Evolutionary conservation across 768 basidiomycete genomes (phyloP).

Genomic region (Mrakia blollopis): DNA sequence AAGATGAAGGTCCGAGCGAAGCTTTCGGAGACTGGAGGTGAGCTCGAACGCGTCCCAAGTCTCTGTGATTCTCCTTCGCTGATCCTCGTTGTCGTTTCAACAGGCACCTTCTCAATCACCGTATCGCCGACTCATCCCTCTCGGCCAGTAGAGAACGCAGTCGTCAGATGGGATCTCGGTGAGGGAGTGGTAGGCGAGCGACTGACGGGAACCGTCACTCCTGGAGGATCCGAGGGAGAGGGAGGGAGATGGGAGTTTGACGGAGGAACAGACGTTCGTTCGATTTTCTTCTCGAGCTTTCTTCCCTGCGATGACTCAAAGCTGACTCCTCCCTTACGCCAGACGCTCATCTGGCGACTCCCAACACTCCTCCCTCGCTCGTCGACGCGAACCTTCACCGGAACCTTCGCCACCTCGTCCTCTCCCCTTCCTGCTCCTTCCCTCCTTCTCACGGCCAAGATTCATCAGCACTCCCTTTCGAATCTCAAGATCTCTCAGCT

Average conservation of each 20-base stretch:
- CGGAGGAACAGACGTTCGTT: slow-evolving; percentile 55
- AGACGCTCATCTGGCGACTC: slow-evolving; percentile 28
- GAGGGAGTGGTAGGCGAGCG: slow-evolving; percentile 66
- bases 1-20: slow-evolving; percentile 41
- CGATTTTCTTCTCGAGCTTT: not conserved
- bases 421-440: slow-evolving; percentile 13
- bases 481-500: slow-evolving; percentile 23
- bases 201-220: slow-evolving; percentile 55
- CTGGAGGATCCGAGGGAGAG: slow-evolving; percentile 34
- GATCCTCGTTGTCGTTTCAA: not conserved
- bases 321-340: not conserved
- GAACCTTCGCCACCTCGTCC: slow-evolving; percentile 14
- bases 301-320: not conserved
- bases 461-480: slow-evolving; percentile 32
- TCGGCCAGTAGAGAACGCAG: slow-evolving; percentile 64
- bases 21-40: slow-evolving; percentile 50
- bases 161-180: slow-evolving; percentile 70
- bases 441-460: slow-evolving; percentile 11
- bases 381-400: slow-evolving; percentile 8
- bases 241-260: slow-evolving; percentile 79
- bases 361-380: not conserved
- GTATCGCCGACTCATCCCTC: slow-evolving; percentile 38
- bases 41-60: slow-evolving; percentile 47
- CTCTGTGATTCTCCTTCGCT: slow-evolving; percentile 56
- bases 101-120: slow-evolving; percentile 44